Evolutionary conservation across 169 alveolate genomes (phyloP), one percentile per base, ranked within the genome.

Genomic region (Plasmodium billcollinsi): DNA sequence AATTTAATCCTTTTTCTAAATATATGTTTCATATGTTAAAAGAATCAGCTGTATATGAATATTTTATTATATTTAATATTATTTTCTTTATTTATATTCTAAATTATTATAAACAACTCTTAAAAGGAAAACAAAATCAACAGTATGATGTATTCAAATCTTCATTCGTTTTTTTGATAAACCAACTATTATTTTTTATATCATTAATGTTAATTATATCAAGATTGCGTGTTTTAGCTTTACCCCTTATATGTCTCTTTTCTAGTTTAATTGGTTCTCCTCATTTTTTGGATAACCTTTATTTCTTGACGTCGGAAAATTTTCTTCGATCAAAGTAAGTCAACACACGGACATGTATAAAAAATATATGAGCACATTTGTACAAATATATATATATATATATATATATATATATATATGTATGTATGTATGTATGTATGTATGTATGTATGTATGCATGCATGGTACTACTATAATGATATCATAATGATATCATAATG

Each of bases 21-120:
- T 12, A 24, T 50, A 80, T 80, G 90, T 80, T 80, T 33, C 14
- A 61, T n/a, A 80, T 80, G 90, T 43, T 80, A 69, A 80, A 56
- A 47, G 74, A 80, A 59, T 43, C 90, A 14, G 75, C 90, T 3
- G 49, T 80, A 20, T 69, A 18, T 47, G 90, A 80, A 1, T 80
- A 69, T 62, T 67, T 50, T 61, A 9, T 80, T 5, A 2, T 80
- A 20, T 67, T 67, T 39, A 58, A 2, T 11, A 12, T 69, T 49
- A 54, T 69, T 39, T 29, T 67, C n/a, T 62, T 33, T 1, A 18
- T 80, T 26, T 80, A 69, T 61, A 62, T 39, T 12, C 24, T 56
- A 49, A 52, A 54, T 43, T 80, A 54, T 56, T 33, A 50, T 47
- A 15, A 5, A 78, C 26, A 3, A 15, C 9, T 43, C 33, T 70